These are phyloP conservation scores for Amoebophrya sp. DNA, from an alignment of 169 alveolate genomes.

Conservation along the genomic window DNA sequence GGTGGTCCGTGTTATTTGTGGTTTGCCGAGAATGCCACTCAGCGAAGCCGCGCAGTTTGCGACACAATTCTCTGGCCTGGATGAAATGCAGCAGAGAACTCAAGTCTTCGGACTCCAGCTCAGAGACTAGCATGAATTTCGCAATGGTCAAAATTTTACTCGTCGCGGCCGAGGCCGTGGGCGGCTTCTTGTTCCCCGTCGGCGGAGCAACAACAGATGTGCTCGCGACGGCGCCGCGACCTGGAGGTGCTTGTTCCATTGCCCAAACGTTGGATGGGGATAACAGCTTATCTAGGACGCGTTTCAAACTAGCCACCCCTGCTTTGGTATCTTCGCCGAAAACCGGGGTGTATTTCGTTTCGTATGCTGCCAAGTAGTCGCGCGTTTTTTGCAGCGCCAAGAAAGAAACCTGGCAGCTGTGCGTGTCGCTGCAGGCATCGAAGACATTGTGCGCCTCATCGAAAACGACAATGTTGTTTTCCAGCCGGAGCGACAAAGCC, in stretches of 20 bases:
- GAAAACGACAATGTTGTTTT: not conserved
- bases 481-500: not conserved
- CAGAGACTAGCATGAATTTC: not conserved
- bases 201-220: too few species aligned
- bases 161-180: not conserved
- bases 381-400: not conserved
- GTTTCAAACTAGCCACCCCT: not conserved
- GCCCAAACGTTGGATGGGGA: not conserved
- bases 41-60: not conserved
- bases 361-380: not conserved
- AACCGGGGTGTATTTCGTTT: not conserved
- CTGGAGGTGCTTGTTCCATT: too few species aligned
- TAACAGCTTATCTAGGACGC: not conserved
- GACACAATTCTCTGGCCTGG: not conserved
- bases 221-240: too few species aligned
- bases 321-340: not conserved
- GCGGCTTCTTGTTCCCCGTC: not conserved
- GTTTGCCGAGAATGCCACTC: not conserved
- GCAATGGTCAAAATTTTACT: not conserved
- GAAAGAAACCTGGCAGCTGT: not conserved
- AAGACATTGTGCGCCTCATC: not conserved
- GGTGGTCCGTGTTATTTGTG: too few species aligned
- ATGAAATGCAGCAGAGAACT: not conserved
- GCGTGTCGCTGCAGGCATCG: not conserved
- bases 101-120: not conserved